Percentiles rank a stretch among this genome's conserved stretches.
phyloP scores from a whole-genome alignment of 257 asterid genomes.

The Fraxinus americana region DNA sequence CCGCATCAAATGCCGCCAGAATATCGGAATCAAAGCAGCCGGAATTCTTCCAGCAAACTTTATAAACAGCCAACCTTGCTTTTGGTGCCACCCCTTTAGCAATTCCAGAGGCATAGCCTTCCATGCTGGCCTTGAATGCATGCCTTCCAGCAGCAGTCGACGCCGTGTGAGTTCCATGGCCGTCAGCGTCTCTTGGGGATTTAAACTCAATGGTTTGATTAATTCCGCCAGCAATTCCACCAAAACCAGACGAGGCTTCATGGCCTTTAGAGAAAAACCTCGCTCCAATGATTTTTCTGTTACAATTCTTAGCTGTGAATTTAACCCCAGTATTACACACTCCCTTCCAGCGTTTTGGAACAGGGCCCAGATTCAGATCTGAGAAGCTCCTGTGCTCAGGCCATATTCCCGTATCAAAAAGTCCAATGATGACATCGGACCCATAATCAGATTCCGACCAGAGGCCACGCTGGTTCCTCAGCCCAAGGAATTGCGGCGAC shows the following conservation, averaged over 20 bases:
- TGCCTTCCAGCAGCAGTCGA: constrained; percentile 97
- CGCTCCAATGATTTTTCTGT: constrained; percentile 82
- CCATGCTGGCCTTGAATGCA: constrained; percentile 78
- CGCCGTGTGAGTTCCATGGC: constrained; percentile 98
- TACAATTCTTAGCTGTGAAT: constrained; percentile 57
- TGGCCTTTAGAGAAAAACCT: constrained; percentile 85
- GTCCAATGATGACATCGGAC: constrained; percentile 79
- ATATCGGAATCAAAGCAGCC: constrained; percentile 98
- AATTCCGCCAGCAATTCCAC: constrained; percentile 69
- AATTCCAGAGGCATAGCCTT: constrained; percentile 88
- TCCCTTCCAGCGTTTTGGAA: constrained; percentile 83
- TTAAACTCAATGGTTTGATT: constrained; percentile 77
- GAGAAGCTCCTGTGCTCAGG: constrained; percentile 94
- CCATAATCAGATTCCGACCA: constrained; percentile 98
- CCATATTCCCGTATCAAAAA: constrained; percentile 95
- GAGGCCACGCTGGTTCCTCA: constrained; percentile 77
- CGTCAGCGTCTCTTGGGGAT: constrained; percentile 95
- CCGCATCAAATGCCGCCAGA: constrained; percentile 90
- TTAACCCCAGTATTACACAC: constrained; percentile 59
- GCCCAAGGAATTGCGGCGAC: constrained; percentile 95
- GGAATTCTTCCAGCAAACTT: constrained; percentile 86
- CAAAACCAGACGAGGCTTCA: constrained; percentile 72
- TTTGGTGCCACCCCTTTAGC: constrained; percentile 99
- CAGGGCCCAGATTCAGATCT: constrained; percentile 86
- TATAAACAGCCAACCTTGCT: constrained; percentile 84